Percentiles rank a stretch among this genome's conserved stretches.
phyloP scores from a whole-genome alignment of 2,329 filamentous ascomycete species.

The Hymenoscyphus albidus region DNA sequence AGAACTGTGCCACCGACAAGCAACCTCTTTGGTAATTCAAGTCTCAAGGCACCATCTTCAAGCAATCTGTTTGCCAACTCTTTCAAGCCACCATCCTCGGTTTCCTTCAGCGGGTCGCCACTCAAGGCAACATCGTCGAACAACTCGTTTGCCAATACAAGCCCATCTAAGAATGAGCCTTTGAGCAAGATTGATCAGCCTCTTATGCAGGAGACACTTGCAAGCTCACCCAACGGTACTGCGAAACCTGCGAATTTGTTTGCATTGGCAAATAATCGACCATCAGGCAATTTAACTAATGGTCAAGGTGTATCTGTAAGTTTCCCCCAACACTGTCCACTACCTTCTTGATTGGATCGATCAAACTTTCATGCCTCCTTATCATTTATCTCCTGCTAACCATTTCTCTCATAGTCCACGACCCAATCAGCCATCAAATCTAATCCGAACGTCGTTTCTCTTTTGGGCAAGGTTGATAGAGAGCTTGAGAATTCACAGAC shows the following conservation, averaged over 20 bases:
- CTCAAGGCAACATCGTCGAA: conserved; percentile 8
- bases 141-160: conserved; percentile 16
- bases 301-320: not conserved
- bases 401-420: not conserved
- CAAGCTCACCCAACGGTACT: not conserved
- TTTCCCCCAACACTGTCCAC: not conserved
- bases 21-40: not conserved
- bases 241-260: not conserved
- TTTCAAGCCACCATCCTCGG: not conserved
- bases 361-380: not conserved
- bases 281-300: not conserved
- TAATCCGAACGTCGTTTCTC: conserved; percentile 5
- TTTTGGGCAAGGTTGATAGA: not conserved
- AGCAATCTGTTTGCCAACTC: conserved; percentile 15
- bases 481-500: not conserved
- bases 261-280: not conserved
- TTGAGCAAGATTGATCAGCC: conserved; percentile 17
- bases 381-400: not conserved
- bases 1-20: not conserved
- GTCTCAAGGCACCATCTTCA: conserved; percentile 9
- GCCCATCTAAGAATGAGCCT: conserved; percentile 10
- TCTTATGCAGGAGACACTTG: conserved; percentile 7
- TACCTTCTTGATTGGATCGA: not conserved
- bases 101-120: not conserved
- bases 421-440: not conserved